phyloP scores from a whole-genome alignment of 768 basidiomycete genomes.

The Thelephora aurantiotincta region DNA sequence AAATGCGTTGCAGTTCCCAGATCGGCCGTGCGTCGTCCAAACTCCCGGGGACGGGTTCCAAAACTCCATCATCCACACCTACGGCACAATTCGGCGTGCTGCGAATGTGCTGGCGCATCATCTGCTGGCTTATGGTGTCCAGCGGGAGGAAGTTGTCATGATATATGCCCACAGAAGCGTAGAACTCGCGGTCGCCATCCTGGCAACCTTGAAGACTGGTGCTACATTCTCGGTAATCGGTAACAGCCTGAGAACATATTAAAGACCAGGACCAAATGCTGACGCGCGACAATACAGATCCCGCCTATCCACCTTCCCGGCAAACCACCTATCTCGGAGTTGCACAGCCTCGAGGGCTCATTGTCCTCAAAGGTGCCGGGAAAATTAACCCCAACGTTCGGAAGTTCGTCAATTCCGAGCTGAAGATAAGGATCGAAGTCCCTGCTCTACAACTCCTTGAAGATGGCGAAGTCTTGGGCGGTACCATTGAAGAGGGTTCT shows the following conservation, averaged over 20 bases:
- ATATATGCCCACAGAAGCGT: constrained; percentile 94
- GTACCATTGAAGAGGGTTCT: not conserved
- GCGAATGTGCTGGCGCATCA: constrained; percentile 86
- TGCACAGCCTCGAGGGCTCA: constrained; percentile 79
- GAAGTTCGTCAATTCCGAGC: constrained; percentile 62
- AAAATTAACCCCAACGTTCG: constrained; percentile 67
- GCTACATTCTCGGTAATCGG: constrained; percentile 97
- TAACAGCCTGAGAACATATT: constrained; percentile 21
- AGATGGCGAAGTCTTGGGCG: constrained; percentile 27
- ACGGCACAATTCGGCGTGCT: constrained; percentile 68
- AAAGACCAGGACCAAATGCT: too few species aligned
- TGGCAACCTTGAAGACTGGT: constrained; percentile 92
- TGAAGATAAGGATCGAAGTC: constrained; percentile 81
- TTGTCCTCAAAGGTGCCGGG: constrained; percentile 87
- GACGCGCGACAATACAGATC: constrained; percentile 38
- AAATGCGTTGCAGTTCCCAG: constrained; percentile 71
- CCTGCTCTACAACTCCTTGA: constrained; percentile 71
- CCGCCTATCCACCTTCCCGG: constrained; percentile 87
- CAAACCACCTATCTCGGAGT: constrained; percentile 91
- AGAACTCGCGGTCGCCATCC: constrained; percentile 91
- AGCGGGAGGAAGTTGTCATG: constrained; percentile 94
- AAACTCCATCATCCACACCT: constrained; percentile 41
- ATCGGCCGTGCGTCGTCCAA: constrained; percentile 84
- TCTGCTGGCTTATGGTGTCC: constrained; percentile 70
- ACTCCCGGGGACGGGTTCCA: constrained; percentile 25